Base-by-base conservation (phyloP, 225 moss, liverwort and hornwort genomes). In the Climacium dendroides region DNA sequence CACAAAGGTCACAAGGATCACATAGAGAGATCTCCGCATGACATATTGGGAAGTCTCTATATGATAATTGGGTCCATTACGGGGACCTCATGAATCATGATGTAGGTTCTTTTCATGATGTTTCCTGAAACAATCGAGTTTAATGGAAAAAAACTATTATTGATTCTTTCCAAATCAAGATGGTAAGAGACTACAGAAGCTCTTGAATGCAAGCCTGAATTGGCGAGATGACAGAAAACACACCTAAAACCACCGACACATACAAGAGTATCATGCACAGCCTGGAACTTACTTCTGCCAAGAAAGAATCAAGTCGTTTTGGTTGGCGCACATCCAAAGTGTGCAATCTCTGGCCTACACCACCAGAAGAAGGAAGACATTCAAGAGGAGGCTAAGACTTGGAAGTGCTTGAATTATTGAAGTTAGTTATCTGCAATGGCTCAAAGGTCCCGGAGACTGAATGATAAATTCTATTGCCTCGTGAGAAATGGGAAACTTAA, bases 321-420 rank as follows among this genome's bases (percentile, higher is more conserved):
- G 94, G 91, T 81, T 90, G 86, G 54, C 85, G 87, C 87, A 94
- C 89, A 74, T 94, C 90, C 88, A 94, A 77, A 57, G 87, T 78
- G 90, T 92, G 92, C 80, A 94, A 86, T 87, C 94, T 92, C 86
- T 94, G 94, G 81, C 92, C 92, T 94, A 79, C 74, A 63, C 34
- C 45, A 66, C 71, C 37, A 57, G 26, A 48, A 24, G n/a, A 70
- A 39, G 43, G 61, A 79, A 69, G 30, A 2, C 23, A 47, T 79
- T 78, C 30, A 86, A 72, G 57, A 82, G 28, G 41, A 79, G 61
- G 22, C 9, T 72, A 17, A 81, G 32, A 26, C 47, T 74, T 65
- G n/a, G 18, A 55, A 84, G n/a, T 64, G 79, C 61, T 84, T 79
- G 30, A 58, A 82, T 29, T 48, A 73, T 71, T 5, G n/a, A 69